Percentiles rank a stretch among this genome's conserved stretches.
phyloP scores from a whole-genome alignment of 805 yeast species.

The Saccharomyces jurei region DNA sequence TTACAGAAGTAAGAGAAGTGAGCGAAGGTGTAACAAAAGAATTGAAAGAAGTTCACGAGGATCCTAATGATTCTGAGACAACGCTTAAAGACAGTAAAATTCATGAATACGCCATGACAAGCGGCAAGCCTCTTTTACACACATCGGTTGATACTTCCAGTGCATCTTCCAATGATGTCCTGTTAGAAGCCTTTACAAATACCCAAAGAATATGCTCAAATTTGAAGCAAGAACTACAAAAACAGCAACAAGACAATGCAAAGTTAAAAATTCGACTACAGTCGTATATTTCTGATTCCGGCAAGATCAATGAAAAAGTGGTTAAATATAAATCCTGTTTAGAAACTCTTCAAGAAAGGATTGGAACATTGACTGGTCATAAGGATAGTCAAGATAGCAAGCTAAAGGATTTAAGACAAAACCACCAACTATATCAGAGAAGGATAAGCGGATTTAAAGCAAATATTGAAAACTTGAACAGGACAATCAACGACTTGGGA shows the following conservation, averaged over 20 bases:
- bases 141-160: not conserved
- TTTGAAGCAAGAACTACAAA: slow-evolving; percentile 29
- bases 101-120: not conserved
- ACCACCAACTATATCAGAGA: slow-evolving; percentile 12
- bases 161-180: slow-evolving; percentile 30
- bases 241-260: slow-evolving; percentile 21
- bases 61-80: not conserved
- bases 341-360: slow-evolving; percentile 15
- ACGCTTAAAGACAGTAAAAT: slow-evolving; percentile 25
- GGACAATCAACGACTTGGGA: slow-evolving; percentile 20
- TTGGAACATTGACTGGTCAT: slow-evolving; percentile 17
- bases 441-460: slow-evolving; percentile 15
- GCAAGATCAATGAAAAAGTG: slow-evolving; percentile 17
- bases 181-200: slow-evolving; percentile 34
- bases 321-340: slow-evolving; percentile 19
- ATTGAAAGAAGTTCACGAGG: not conserved
- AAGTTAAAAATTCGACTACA: slow-evolving; percentile 21
- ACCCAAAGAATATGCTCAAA: slow-evolving; percentile 32
- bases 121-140: not conserved
- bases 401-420: slow-evolving; percentile 19
- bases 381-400: slow-evolving; percentile 17
- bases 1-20: slow-evolving; percentile 35
- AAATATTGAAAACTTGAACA: slow-evolving; percentile 18
- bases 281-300: slow-evolving; percentile 17
- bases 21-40: not conserved